Percentiles rank a stretch among this genome's conserved stretches.
Evolutionary conservation across 75 land plant species (phyloP).

Genomic region (Pinus taeda): DNA sequence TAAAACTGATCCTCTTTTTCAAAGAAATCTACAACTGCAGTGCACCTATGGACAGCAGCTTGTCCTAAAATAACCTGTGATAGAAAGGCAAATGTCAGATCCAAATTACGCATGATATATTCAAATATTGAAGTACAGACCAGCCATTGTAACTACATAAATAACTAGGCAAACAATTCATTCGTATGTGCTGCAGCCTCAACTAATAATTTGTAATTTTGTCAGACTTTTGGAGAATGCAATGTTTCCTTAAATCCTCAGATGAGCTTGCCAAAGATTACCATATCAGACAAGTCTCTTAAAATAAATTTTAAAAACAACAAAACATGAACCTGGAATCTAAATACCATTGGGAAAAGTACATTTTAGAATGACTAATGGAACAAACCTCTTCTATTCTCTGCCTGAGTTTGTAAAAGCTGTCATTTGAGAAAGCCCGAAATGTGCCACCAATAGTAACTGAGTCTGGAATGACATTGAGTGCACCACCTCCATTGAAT

Average conservation of each 20-base stretch:
- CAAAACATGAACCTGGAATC: background rate
- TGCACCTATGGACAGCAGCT: no score
- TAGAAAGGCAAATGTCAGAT: background rate
- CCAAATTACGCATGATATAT: background rate
- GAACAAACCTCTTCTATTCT: constrained; percentile 15
- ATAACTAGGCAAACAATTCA: background rate
- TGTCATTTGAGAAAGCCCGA: no score
- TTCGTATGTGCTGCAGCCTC: background rate
- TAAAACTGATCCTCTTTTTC: no score
- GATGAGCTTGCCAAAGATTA: background rate
- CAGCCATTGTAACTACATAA: background rate
- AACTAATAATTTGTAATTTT: background rate
- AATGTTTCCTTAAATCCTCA: background rate
- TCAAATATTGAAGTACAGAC: background rate
- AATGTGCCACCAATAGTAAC: no score
- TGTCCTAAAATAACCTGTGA: constrained; percentile 21
- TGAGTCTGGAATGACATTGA: no score
- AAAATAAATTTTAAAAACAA: background rate
- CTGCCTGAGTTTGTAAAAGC: no score
- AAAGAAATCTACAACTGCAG: no score
- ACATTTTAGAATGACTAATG: background rate
- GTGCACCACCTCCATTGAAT: no score
- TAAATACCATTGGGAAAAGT: background rate
- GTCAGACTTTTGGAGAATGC: background rate
- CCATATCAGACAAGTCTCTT: background rate